phyloP scores from a whole-genome alignment of 1,139 yeast genomes.

The Yamadazyma dushanensis region DNA sequence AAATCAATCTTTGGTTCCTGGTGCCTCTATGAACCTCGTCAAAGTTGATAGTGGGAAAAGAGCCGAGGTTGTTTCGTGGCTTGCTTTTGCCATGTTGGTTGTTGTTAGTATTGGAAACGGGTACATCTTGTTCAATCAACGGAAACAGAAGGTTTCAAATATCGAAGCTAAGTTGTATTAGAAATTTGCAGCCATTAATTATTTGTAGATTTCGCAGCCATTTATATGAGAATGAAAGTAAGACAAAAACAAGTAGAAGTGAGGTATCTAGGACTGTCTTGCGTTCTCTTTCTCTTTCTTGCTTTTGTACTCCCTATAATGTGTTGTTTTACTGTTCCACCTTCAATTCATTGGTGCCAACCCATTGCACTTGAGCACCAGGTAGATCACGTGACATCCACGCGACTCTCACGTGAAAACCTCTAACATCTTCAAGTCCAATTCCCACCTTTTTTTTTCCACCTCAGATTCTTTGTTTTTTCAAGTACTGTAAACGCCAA shows the following conservation, averaged over 20 bases:
- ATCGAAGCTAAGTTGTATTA: neutral
- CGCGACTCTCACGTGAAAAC: slow-evolving; percentile 15
- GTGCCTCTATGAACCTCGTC: slow-evolving; percentile 54
- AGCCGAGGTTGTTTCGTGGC: slow-evolving; percentile 65
- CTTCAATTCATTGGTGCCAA: too few species aligned
- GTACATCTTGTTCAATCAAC: slow-evolving; percentile 9
- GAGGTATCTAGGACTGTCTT: too few species aligned
- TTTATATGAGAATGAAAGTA: neutral
- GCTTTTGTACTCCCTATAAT: too few species aligned
- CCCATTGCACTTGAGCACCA: too few species aligned
- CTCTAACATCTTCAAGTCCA: slow-evolving; percentile 5
- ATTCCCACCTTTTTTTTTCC: slow-evolving; percentile 14
- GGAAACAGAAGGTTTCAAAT: neutral
- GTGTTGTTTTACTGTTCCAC: too few species aligned
- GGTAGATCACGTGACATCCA: slow-evolving; percentile 13
- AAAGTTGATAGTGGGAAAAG: slow-evolving; percentile 48
- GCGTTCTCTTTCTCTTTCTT: too few species aligned
- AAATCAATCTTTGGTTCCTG: slow-evolving; percentile 41
- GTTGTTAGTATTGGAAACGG: slow-evolving; percentile 22
- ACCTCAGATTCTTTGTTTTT: neutral
- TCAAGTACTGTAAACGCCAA: neutral
- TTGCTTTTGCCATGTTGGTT: slow-evolving; percentile 49
- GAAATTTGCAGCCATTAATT: too few species aligned
- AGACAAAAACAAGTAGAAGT: too few species aligned
- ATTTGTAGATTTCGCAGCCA: slow-evolving; percentile 4